Base-by-base conservation (phyloP, 805 yeast species). In the Metschnikowia lochheadii region DNA sequence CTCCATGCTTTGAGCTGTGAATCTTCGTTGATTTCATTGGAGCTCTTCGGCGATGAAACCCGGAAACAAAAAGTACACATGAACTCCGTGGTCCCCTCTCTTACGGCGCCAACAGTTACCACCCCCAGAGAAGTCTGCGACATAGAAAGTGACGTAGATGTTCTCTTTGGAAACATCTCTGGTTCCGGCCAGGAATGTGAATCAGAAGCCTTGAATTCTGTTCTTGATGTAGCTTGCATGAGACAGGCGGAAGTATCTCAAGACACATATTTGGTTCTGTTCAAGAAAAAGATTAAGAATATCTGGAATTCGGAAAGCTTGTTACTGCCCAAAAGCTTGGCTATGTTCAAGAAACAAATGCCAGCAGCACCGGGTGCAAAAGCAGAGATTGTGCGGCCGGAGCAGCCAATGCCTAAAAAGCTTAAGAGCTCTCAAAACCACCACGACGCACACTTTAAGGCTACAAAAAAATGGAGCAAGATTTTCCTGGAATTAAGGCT, bases 401-500 rank as follows among this genome's bases (percentile, higher is more conserved):
- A 17, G 17, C 33, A 44, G 5, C 40, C 46, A 35, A 7, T 44
- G 32, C 46, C 46, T 11, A 35, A 44, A 33, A 44, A 34, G 34
- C 26, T 36, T 23, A 34, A 36, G 46, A 44, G 33, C 10, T 21
- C 33, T n/a, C 31, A 23, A 21, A 44, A 44, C 26, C 23, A 23
- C 34, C 46, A 44, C 34, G 15, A 34, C 4, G 23, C 33, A 5
- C 35, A 44, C 13, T 44, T 44, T 17, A 34, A 44, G 23, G 23
- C 46, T 15, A 44, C 40, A 4, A 35, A 35, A 21, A 44, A 44
- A 26, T 44, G 32, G 46, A 36, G 40, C 39, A 35, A 44, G 32
- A 21, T 36, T 6, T 23, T 44, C 5, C 7, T 26, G 23, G 40
- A 44, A 13, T 35, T 44, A 23, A 44, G 46, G 35, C 33, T 15